Percentiles rank a stretch among this genome's conserved stretches.
phyloP scores from a whole-genome alignment of 129 eudicot species.

The Chrysanthemum seticuspe region DNA sequence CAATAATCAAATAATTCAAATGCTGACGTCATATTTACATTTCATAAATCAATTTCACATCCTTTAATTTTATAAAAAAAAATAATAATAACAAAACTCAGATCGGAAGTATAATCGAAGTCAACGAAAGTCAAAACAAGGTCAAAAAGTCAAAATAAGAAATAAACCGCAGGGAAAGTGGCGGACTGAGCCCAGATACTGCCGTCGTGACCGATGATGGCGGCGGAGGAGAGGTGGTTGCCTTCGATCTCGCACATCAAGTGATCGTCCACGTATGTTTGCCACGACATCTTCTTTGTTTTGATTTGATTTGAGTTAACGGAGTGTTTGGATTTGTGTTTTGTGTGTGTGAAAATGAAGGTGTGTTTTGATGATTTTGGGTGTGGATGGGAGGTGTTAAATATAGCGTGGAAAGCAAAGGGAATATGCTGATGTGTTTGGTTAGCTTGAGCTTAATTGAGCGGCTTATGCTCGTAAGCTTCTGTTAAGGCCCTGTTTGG shows the following conservation, averaged over 20 bases:
- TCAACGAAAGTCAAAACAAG: background rate
- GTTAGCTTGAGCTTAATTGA: too few species aligned
- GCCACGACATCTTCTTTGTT: slow-evolving; percentile 59
- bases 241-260: slow-evolving; percentile 76
- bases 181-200: slow-evolving; percentile 71
- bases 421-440: too few species aligned
- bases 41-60: background rate
- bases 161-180: slow-evolving; percentile 51
- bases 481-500: too few species aligned
- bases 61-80: background rate
- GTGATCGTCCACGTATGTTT: slow-evolving; percentile 74
- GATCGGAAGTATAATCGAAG: slow-evolving; percentile 17
- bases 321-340: slow-evolving; percentile 12
- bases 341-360: slow-evolving; percentile 1
- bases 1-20: too few species aligned
- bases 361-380: background rate
- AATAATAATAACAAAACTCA: background rate
- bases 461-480: too few species aligned
- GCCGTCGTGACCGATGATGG: slow-evolving; percentile 68
- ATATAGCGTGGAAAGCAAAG: slow-evolving; percentile 38
- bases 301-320: slow-evolving; percentile 8
- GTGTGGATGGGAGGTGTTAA: background rate
- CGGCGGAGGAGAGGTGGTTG: slow-evolving; percentile 60
- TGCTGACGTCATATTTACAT: too few species aligned
- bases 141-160: background rate